Conservation (phyloP, 495 filamentous ascomycete species). For the Thozetella sp. region DNA sequence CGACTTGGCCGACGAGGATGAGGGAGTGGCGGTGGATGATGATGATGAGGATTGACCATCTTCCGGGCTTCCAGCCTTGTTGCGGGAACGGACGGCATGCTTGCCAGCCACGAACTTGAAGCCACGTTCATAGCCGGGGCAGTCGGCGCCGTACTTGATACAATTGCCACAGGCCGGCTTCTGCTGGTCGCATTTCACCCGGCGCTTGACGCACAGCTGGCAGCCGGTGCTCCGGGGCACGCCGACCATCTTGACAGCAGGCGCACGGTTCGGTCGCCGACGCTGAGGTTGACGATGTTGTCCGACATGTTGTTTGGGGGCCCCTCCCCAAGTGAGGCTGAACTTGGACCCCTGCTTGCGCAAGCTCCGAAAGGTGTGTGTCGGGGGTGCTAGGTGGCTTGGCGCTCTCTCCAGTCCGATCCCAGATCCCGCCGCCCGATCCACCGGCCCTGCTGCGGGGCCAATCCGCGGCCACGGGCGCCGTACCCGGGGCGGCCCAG, state of each 20-base stretch:
- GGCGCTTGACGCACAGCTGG: slow-evolving; percentile 67
- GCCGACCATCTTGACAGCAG: slow-evolving; percentile 33
- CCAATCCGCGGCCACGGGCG: no score
- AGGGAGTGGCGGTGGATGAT: no score
- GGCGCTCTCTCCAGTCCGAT: no score
- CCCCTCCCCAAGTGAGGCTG: neutral
- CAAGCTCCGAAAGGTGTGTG: neutral
- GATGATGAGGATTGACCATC: neutral
- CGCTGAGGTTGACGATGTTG: neutral
- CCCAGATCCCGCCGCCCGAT: no score
- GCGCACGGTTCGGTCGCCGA: neutral
- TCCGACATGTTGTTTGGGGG: neutral
- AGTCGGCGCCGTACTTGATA: slow-evolving; percentile 13
- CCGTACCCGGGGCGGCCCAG: no score
- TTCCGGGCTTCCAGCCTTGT: neutral
- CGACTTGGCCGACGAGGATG: no score
- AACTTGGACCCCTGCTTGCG: neutral
- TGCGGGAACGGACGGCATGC: slow-evolving; percentile 10
- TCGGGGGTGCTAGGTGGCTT: no score
- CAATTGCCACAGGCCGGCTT: slow-evolving; percentile 64
- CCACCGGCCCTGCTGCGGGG: no score
- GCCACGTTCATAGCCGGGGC: slow-evolving; percentile 16
- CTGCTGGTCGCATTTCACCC: slow-evolving; percentile 90
- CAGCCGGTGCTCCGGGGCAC: slow-evolving; percentile 45
- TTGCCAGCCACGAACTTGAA: slow-evolving; percentile 21